Percentiles rank a stretch among this genome's conserved stretches.
These are phyloP conservation scores for Zygosaccharomyces siamensis DNA, from an alignment of 805 yeast species.

Conservation along the genomic window DNA sequence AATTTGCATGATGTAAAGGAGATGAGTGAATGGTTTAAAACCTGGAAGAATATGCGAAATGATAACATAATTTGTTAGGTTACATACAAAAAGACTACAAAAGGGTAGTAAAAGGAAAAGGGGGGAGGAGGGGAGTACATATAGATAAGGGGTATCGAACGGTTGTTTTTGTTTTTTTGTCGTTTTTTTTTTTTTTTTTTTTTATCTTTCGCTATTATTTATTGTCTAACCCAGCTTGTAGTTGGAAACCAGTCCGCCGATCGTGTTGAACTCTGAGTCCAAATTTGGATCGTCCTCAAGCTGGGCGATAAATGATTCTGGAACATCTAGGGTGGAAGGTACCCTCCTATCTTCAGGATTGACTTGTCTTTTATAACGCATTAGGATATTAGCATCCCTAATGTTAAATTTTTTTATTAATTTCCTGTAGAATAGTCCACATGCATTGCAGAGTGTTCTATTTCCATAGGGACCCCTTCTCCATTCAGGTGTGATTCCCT, in stretches of 20 bases:
- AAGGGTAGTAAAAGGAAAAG: background rate
- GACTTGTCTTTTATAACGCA: slow-evolving; percentile 27
- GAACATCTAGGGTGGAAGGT: slow-evolving; percentile 26
- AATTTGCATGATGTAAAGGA: slow-evolving; percentile 36
- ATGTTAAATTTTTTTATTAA: slow-evolving; percentile 39
- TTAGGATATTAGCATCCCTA: slow-evolving; percentile 29
- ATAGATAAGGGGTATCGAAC: background rate
- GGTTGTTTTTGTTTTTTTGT: background rate
- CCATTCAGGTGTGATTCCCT: slow-evolving; percentile 79
- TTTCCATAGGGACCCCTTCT: slow-evolving; percentile 83
- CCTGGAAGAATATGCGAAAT: slow-evolving; percentile 28
- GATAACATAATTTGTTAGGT: background rate
- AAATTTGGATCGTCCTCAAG: slow-evolving; percentile 13
- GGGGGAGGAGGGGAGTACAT: background rate
- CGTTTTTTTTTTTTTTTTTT: background rate
- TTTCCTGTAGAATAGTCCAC: slow-evolving; percentile 75
- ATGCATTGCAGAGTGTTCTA: slow-evolving; percentile 83
- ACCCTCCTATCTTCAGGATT: slow-evolving; percentile 31
- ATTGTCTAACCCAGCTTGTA: slow-evolving; percentile 1
- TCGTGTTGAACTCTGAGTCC: slow-evolving; percentile 16
- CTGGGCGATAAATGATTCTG: slow-evolving; percentile 21
- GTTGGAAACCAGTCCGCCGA: slow-evolving; percentile 8
- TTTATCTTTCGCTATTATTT: background rate
- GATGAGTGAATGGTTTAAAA: slow-evolving; percentile 35
- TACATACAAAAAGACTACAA: background rate